Conservation (phyloP, 768 basidiomycete species). For the Leucocoprinus sp. region DNA sequence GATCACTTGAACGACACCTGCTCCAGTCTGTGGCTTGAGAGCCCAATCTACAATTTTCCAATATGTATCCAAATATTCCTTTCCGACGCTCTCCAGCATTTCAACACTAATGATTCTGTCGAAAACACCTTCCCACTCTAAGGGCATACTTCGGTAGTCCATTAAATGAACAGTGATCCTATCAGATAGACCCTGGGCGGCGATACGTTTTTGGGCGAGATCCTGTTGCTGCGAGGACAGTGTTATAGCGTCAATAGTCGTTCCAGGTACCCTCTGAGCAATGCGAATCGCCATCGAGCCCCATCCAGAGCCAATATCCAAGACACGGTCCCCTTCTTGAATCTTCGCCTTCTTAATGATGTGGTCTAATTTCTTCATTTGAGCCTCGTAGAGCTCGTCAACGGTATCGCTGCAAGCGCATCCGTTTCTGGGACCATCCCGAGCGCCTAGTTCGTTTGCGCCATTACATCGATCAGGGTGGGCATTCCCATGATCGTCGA, state of each 20-base stretch:
- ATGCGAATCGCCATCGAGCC: conserved; percentile 63
- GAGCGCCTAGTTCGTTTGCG: background rate
- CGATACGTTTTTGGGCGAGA: conserved; percentile 49
- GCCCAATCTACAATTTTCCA: conserved; percentile 62
- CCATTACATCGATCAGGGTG: background rate
- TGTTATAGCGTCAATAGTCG: conserved; percentile 64
- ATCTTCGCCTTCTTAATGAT: conserved; percentile 62
- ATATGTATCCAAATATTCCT: conserved; percentile 56
- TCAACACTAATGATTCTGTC: conserved; percentile 68
- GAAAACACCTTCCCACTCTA: conserved; percentile 55
- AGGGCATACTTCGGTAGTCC: conserved; percentile 63
- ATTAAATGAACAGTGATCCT: conserved; percentile 65
- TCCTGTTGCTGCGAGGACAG: conserved; percentile 58
- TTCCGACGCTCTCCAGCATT: conserved; percentile 72
- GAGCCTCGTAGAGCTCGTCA: conserved; percentile 34
- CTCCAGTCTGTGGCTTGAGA: conserved; percentile 46
- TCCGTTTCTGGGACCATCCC: background rate
- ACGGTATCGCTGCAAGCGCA: background rate
- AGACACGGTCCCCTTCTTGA: conserved; percentile 35
- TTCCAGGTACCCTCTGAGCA: conserved; percentile 43
- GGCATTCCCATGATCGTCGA: background rate
- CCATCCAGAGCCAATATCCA: conserved; percentile 79
- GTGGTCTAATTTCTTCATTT: conserved; percentile 54
- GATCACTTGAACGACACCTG: conserved; percentile 68
- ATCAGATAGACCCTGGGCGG: conserved; percentile 38